Conservation (phyloP, 305 asterid genomes). For the Fraxinus paxiana region DNA sequence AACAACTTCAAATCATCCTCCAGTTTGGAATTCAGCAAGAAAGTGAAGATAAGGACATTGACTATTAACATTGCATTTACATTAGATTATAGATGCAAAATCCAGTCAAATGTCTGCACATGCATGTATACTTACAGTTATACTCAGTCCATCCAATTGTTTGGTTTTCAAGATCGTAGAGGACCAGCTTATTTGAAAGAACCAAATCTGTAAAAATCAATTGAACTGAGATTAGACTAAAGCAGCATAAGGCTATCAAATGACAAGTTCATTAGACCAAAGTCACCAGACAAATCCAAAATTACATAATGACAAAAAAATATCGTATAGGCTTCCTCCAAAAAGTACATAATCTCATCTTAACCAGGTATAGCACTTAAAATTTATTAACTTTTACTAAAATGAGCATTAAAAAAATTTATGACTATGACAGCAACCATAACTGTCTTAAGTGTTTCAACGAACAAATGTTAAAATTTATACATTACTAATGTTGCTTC, state of each 20-base stretch:
- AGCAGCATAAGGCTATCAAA: not conserved
- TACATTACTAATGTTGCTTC: not conserved
- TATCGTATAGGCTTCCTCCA: conserved; percentile 1
- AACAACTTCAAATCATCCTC: conserved; percentile 2
- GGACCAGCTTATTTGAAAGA: conserved; percentile 84
- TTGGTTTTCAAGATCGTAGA: conserved; percentile 90
- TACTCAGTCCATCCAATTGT: conserved; percentile 96
- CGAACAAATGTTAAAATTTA: not conserved
- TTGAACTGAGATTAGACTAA: conserved; percentile 4
- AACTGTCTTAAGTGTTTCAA: not conserved
- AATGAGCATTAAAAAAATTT: not conserved
- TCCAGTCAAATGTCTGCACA: not conserved
- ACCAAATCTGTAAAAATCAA: conserved; percentile 72
- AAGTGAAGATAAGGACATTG: conserved; percentile 8
- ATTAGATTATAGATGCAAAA: not conserved
- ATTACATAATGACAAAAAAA: not conserved
- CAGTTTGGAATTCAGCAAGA: conserved; percentile 7
- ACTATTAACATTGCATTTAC: not conserved
- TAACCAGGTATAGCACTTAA: conserved; percentile 7
- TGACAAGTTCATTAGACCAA: not conserved
- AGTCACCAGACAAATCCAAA: conserved; percentile 10
- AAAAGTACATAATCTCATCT: conserved; percentile 4
- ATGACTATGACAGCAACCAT: not conserved
- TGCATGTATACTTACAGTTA: conserved; percentile 62
- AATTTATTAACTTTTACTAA: not conserved